These are phyloP conservation scores for Penicillium atrosanguineum DNA, from an alignment of 495 filamentous ascomycete species.

Conservation along the genomic window DNA sequence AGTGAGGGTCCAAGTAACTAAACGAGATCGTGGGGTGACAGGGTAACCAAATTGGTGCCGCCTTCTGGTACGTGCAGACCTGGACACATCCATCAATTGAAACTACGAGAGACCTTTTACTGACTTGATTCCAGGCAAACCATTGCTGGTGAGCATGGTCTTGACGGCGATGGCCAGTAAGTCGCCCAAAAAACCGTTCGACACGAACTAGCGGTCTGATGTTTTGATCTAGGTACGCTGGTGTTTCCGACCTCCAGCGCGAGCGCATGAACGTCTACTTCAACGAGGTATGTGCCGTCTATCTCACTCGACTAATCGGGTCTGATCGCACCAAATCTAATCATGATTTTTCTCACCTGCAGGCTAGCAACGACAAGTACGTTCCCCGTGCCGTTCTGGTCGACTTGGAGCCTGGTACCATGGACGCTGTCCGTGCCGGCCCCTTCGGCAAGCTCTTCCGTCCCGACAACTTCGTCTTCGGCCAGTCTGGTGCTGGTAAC, in stretches of 20 bases:
- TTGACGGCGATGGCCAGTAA: conserved; percentile 92
- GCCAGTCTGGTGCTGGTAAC: conserved; percentile 99
- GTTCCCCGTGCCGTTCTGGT: conserved; percentile 99
- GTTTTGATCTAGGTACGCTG: conserved; percentile 72
- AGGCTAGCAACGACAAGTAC: conserved; percentile 97
- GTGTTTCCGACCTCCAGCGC: conserved; percentile 95
- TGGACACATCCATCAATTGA: conserved; percentile 8
- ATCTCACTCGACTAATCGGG: background rate
- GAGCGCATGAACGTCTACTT: conserved; percentile 99
- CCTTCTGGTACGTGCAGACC: conserved; percentile 76
- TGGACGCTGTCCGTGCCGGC: conserved; percentile 98
- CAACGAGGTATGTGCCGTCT: conserved; percentile 75
- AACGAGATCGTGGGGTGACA: conserved; percentile 39
- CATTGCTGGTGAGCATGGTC: conserved; percentile 98
- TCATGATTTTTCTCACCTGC: conserved; percentile 12
- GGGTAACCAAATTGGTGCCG: conserved; percentile 99
- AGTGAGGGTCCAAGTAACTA: conserved; percentile 18
- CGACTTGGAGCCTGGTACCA: conserved; percentile 96
- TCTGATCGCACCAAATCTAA: background rate
- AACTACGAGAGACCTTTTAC: conserved; percentile 1
- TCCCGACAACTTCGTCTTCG: conserved; percentile 99
- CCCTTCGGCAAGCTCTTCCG: conserved; percentile 99
- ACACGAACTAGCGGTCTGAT: conserved; percentile 31
- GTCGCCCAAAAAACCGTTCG: conserved; percentile 33
- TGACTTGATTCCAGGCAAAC: conserved; percentile 66